Conservation (phyloP, 331 rosid genomes). For the Cydonia oblonga region DNA sequence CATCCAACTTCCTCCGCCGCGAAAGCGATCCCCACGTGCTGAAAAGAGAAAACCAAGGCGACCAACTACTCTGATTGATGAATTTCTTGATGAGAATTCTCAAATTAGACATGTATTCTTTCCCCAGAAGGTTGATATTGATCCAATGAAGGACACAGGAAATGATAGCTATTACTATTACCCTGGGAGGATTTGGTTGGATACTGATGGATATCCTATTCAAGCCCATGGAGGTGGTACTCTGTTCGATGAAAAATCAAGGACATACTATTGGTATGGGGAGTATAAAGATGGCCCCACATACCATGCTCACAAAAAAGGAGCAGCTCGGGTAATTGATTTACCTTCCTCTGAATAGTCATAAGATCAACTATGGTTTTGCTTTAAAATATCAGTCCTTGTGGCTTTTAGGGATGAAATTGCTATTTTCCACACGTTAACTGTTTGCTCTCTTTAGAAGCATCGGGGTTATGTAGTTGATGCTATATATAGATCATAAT, state of each 20-base stretch:
- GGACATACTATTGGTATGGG: slow-evolving; percentile 94
- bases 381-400: slow-evolving; percentile 3
- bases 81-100: slow-evolving; percentile 90
- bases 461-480: neutral
- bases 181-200: slow-evolving; percentile 94
- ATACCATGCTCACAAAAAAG: slow-evolving; percentile 77
- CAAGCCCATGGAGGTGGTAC: slow-evolving; percentile 99
- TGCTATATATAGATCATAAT: neutral
- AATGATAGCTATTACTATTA: slow-evolving; percentile 53
- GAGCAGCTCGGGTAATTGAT: slow-evolving; percentile 81
- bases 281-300: slow-evolving; percentile 98
- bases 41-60: slow-evolving; percentile 68
- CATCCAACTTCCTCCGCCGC: slow-evolving; percentile 77
- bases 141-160: slow-evolving; percentile 43
- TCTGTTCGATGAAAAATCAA: slow-evolving; percentile 45
- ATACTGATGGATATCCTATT: slow-evolving; percentile 80
- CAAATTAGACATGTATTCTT: slow-evolving; percentile 68
- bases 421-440: neutral
- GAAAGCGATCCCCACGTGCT: slow-evolving; percentile 93
- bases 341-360: slow-evolving; percentile 8
- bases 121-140: slow-evolving; percentile 51
- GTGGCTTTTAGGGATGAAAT: neutral
- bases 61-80: slow-evolving; percentile 73
- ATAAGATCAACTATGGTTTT: neutral
- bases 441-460: neutral